A percentile compares a stretch with the other conserved stretches of the same genome.
Conservation (phyloP, 106 monocot species). For the Dioscorea zingiberensis region DNA sequence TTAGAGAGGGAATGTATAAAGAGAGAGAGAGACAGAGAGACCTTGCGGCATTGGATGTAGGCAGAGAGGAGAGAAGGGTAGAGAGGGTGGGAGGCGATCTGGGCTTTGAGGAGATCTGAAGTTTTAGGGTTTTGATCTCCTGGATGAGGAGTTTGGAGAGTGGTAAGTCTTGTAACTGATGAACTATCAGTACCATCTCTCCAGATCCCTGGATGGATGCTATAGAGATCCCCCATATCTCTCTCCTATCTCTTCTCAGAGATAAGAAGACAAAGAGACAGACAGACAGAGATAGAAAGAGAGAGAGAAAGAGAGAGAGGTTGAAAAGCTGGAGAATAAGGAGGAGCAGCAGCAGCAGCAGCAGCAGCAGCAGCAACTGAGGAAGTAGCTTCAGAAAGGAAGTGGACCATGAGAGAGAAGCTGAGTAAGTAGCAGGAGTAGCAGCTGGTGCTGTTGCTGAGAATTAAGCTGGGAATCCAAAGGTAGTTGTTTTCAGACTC, state of each 20-base stretch:
- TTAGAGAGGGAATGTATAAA: background rate
- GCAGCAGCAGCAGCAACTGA: too few species aligned
- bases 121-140: too few species aligned
- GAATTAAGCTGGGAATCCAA: background rate
- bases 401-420: background rate
- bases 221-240: constrained; percentile 86
- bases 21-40: constrained; percentile 1
- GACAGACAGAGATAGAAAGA: background rate
- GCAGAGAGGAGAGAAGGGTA: constrained; percentile 77
- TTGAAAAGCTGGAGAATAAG: background rate
- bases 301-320: background rate
- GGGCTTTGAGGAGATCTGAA: constrained; percentile 60
- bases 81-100: constrained; percentile 74
- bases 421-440: background rate
- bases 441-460: too few species aligned
- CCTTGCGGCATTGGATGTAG: constrained; percentile 91
- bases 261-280: background rate
- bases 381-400: too few species aligned
- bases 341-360: too few species aligned
- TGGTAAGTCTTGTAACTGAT: too few species aligned
- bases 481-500: too few species aligned
- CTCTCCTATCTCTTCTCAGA: background rate
- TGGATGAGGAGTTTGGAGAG: too few species aligned
- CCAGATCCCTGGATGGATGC: constrained; percentile 74
- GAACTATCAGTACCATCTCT: constrained; percentile 16